Evolutionary conservation across 768 basidiomycete genomes (phyloP).

Genomic region (Lactarius psammicola): DNA sequence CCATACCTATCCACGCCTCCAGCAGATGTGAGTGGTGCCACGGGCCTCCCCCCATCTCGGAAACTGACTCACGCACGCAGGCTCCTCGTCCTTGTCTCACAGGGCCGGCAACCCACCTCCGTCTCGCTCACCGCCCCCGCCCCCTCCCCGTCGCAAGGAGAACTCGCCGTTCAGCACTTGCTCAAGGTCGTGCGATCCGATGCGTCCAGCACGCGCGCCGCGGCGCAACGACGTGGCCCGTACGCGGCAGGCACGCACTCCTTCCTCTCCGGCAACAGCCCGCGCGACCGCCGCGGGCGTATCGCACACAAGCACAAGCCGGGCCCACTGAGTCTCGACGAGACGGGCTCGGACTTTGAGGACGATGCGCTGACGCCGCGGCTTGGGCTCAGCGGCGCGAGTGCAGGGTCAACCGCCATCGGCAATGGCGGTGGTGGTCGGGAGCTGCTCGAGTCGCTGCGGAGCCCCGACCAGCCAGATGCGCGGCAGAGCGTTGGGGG

Average conservation of each 20-base stretch:
- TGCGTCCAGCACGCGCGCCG: slow-evolving; percentile 33
- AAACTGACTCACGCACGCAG: slow-evolving; percentile 37
- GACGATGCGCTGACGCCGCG: slow-evolving; percentile 24
- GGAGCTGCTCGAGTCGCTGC: slow-evolving; percentile 55
- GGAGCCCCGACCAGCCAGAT: slow-evolving; percentile 35
- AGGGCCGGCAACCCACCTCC: slow-evolving; percentile 57
- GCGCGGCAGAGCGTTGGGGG: slow-evolving; percentile 58
- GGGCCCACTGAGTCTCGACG: slow-evolving; percentile 17
- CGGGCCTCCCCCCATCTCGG: background rate
- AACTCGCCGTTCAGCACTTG: slow-evolving; percentile 66
- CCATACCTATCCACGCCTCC: slow-evolving; percentile 62
- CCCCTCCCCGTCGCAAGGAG: slow-evolving; percentile 58
- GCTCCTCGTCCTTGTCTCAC: slow-evolving; percentile 74
- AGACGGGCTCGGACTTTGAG: slow-evolving; percentile 33
- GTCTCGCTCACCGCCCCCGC: slow-evolving; percentile 56
- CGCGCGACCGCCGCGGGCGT: slow-evolving; percentile 76
- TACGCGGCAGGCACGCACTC: slow-evolving; percentile 50
- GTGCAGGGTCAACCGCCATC: slow-evolving; percentile 30
- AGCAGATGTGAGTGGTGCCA: slow-evolving; percentile 65
- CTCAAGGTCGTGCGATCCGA: slow-evolving; percentile 61
- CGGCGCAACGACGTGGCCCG: slow-evolving; percentile 22
- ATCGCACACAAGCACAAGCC: slow-evolving; percentile 58
- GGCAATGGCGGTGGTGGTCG: slow-evolving; percentile 48
- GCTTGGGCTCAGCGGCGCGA: slow-evolving; percentile 13
- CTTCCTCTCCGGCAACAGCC: slow-evolving; percentile 69